Percentiles rank a stretch among this genome's conserved stretches.
phyloP scores from a whole-genome alignment of 345 rosid species.

The Murraya paniculata region DNA sequence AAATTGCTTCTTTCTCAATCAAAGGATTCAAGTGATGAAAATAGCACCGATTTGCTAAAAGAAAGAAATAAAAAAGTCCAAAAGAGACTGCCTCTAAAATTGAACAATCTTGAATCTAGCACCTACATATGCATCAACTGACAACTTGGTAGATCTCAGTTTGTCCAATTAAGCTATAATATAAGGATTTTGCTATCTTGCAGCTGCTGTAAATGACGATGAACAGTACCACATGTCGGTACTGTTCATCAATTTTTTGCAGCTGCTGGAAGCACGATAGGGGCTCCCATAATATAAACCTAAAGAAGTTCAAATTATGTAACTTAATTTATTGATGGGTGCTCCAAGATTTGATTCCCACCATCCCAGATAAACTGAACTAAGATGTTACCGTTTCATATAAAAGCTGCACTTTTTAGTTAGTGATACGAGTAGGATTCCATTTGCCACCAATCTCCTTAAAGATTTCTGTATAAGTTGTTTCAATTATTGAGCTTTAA shows the following conservation, averaged over 20 bases:
- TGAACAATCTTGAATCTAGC: background rate
- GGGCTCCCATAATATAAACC: no score
- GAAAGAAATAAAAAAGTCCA: background rate
- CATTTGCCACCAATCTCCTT: conserved; percentile 8
- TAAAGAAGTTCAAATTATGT: background rate
- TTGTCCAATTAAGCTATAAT: no score
- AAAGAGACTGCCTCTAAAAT: background rate
- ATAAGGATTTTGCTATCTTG: no score
- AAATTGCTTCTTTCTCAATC: no score
- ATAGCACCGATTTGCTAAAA: background rate
- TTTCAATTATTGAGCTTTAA: conserved; percentile 21
- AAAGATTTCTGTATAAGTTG: background rate
- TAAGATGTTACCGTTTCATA: background rate
- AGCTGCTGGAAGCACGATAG: no score
- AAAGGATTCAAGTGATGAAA: background rate
- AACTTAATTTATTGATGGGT: background rate
- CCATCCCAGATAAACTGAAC: background rate
- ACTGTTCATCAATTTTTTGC: no score
- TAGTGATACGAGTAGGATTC: conserved; percentile 24
- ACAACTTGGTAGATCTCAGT: background rate
- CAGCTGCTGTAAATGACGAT: no score
- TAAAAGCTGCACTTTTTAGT: background rate
- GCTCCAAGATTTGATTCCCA: conserved; percentile 10
- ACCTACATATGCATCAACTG: background rate
- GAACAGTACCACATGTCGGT: no score